phyloP scores from a whole-genome alignment of 2,329 filamentous ascomycete species.

The Niveomyces coronatus region DNA sequence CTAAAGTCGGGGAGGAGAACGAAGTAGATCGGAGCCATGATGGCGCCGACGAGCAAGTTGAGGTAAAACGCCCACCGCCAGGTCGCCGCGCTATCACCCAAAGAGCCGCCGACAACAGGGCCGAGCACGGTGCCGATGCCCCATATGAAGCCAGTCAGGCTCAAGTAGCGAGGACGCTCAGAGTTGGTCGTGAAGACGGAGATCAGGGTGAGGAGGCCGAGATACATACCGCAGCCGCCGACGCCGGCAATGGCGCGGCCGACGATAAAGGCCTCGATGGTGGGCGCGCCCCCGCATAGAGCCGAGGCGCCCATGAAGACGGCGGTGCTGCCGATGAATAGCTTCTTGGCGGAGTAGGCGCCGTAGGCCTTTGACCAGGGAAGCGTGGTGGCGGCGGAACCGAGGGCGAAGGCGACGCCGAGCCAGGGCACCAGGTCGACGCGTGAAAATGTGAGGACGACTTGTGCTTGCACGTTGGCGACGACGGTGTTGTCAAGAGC shows the following conservation, averaged over 20 bases:
- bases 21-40: conserved; percentile 19
- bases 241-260: conserved; percentile 31
- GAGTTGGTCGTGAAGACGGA: conserved; percentile 15
- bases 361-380: conserved; percentile 31
- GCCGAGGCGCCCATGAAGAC: conserved; percentile 19
- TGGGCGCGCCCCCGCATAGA: conserved; percentile 29
- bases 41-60: conserved; percentile 36
- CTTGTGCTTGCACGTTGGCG: conserved; percentile 32
- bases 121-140: conserved; percentile 36
- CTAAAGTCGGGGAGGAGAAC: conserved; percentile 16
- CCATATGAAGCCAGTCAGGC: conserved; percentile 20
- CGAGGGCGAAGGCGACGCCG: conserved; percentile 25
- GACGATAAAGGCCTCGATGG: conserved; percentile 32
- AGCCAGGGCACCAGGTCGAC: conserved; percentile 32
- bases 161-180: conserved; percentile 17
- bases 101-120: conserved; percentile 34
- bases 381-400: conserved; percentile 26
- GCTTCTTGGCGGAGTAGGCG: conserved; percentile 32
- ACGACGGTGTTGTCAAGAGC: conserved; percentile 39
- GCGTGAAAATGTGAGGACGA: conserved; percentile 24
- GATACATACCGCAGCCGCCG: conserved; percentile 30
- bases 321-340: conserved; percentile 16
- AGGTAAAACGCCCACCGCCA: conserved; percentile 33
- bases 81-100: conserved; percentile 25
- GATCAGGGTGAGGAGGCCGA: conserved; percentile 18